These are phyloP conservation scores for Meredithiella fracta DNA, from an alignment of 2,329 filamentous ascomycete species.

Conservation along the genomic window DNA sequence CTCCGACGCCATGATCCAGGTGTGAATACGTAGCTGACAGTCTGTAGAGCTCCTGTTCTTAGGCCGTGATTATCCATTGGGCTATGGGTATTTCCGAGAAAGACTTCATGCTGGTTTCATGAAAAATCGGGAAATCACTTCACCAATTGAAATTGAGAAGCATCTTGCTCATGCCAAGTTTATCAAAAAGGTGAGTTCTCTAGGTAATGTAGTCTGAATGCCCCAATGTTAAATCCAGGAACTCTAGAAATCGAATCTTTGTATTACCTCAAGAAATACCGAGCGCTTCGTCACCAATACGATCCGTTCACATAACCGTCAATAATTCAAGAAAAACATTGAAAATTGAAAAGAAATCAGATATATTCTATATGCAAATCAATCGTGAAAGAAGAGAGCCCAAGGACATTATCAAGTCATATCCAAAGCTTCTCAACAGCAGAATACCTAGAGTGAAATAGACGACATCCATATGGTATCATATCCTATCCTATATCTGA, in stretches of 20 bases:
- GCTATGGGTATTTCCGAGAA: constrained; percentile 63
- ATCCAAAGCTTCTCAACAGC: neutral
- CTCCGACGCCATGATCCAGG: neutral
- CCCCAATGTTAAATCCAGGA: neutral
- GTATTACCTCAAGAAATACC: constrained; percentile 90
- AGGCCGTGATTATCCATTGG: constrained; percentile 72
- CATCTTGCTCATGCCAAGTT: constrained; percentile 68
- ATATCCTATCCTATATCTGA: neutral
- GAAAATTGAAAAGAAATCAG: neutral
- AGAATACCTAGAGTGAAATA: neutral
- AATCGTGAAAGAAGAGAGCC: neutral
- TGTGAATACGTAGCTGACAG: neutral
- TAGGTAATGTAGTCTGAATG: no score
- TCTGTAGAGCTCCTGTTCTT: constrained; percentile 62
- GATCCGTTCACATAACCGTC: constrained; percentile 21
- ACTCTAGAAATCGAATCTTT: constrained; percentile 69
- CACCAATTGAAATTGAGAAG: constrained; percentile 58
- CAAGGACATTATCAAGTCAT: neutral
- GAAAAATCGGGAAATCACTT: constrained; percentile 49
- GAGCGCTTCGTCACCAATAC: constrained; percentile 70
- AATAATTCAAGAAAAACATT: constrained; percentile 1
- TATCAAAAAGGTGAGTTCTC: constrained; percentile 66
- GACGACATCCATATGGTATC: neutral
- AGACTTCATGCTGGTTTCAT: constrained; percentile 76
- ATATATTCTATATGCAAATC: constrained; percentile 9